These are phyloP conservation scores for Clarireedia paspali DNA, from an alignment of 2,329 filamentous ascomycete genomes.

Conservation along the genomic window DNA sequence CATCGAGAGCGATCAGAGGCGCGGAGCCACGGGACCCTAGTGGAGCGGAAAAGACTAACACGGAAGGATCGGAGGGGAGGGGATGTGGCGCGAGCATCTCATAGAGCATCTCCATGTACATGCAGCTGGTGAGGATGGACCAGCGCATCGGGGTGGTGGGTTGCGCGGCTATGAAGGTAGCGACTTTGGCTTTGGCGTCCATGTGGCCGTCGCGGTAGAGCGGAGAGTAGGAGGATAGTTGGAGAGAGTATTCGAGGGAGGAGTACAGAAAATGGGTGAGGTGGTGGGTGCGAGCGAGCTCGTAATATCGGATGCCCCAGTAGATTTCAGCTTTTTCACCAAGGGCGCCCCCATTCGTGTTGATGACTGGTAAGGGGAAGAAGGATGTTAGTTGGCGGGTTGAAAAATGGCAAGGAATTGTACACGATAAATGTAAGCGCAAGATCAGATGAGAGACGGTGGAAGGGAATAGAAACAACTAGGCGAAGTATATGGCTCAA, in stretches of 20 bases:
- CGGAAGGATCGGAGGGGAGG: constrained; percentile 7
- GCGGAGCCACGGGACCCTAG: constrained; percentile 11
- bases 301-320: constrained; percentile 32
- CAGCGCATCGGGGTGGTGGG: constrained; percentile 15
- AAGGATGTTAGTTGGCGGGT: not conserved
- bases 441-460: not conserved
- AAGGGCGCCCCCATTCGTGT: constrained; percentile 35
- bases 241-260: constrained; percentile 32
- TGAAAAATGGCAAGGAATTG: not conserved
- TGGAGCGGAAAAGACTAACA: constrained; percentile 14
- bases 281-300: constrained; percentile 22
- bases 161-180: constrained; percentile 18
- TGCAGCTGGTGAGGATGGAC: constrained; percentile 26
- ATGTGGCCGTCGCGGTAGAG: constrained; percentile 33
- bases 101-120: constrained; percentile 28
- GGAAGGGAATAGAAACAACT: too few relatives aligned
- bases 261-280: constrained; percentile 30
- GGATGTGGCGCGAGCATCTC: constrained; percentile 17
- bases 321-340: constrained; percentile 29
- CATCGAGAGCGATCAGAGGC: constrained; percentile 22
- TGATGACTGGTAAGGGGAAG: constrained; percentile 24
- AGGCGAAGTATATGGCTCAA: not conserved
- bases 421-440: not conserved
- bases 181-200: constrained; percentile 32
- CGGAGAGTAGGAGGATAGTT: constrained; percentile 31